phyloP scores from a whole-genome alignment of 768 basidiomycete species.

The Kwoniella pini region DNA sequence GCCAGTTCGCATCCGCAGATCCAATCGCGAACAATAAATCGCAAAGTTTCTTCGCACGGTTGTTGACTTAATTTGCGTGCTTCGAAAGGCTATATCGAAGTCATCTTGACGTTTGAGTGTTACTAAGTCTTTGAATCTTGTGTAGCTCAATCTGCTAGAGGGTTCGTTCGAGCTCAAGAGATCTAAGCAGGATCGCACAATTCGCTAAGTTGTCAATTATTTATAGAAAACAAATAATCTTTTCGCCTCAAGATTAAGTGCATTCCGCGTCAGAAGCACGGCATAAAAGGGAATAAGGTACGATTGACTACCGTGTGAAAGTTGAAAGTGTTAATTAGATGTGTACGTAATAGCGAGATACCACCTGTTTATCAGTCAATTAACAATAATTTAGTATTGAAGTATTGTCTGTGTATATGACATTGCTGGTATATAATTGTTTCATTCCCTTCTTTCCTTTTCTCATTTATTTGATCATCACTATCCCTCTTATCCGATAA shows the following conservation, averaged over 20 bases:
- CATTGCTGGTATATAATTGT: too few species aligned
- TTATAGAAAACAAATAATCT: too few species aligned
- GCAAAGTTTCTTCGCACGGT: not conserved
- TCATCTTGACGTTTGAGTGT: not conserved
- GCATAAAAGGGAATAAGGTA: too few species aligned
- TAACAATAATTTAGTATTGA: not conserved
- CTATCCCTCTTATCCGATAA: too few species aligned
- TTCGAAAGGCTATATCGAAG: not conserved
- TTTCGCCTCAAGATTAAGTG: not conserved
- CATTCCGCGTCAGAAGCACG: constrained; percentile 1
- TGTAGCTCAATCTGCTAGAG: too few species aligned
- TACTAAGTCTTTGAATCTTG: not conserved
- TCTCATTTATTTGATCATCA: not conserved
- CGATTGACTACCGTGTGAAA: not conserved
- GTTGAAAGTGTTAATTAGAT: too few species aligned
- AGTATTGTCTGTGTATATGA: too few species aligned
- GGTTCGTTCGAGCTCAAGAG: too few species aligned
- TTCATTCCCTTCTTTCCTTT: not conserved
- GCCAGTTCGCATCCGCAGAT: too few species aligned
- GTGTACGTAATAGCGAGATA: not conserved
- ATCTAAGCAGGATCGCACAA: too few species aligned
- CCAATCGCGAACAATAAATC: not conserved
- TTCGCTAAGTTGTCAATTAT: too few species aligned
- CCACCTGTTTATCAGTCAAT: not conserved
- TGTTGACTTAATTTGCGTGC: not conserved